These are phyloP conservation scores for Phialocephala subalpina DNA, from an alignment of 2,329 filamentous ascomycete species.

Conservation along the genomic window DNA sequence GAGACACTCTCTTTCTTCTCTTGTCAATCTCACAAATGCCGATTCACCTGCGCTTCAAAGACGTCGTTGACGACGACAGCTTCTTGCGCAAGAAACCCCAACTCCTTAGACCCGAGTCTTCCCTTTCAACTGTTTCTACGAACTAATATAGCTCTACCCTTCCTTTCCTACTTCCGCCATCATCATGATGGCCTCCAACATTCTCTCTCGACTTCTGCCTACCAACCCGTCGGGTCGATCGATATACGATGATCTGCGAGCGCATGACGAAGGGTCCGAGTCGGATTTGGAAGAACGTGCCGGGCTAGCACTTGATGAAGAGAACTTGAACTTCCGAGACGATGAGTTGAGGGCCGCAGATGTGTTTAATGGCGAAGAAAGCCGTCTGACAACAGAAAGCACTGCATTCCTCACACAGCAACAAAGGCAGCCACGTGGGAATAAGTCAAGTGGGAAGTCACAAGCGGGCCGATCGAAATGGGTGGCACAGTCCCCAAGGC, in stretches of 20 bases:
- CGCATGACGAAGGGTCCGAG: conserved; percentile 42
- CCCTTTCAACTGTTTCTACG: conserved; percentile 6
- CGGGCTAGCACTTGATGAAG: conserved; percentile 44
- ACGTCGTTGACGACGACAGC: conserved; percentile 32
- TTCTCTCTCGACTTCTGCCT: conserved; percentile 44
- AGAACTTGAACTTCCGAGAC: conserved; percentile 44
- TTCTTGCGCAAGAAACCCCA: conserved; percentile 17
- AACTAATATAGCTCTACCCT: background rate
- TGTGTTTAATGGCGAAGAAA: conserved; percentile 42
- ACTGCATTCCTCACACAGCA: conserved; percentile 41
- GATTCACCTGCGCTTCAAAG: conserved; percentile 25
- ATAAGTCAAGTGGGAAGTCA: conserved; percentile 23
- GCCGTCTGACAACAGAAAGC: conserved; percentile 42
- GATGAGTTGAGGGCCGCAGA: conserved; percentile 43
- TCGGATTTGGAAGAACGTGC: conserved; percentile 44
- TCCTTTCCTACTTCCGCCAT: background rate
- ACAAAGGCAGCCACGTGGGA: conserved; percentile 23
- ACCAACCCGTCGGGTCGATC: conserved; percentile 42
- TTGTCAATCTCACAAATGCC: conserved; percentile 30
- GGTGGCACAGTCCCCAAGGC: conserved; percentile 43
- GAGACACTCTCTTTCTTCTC: background rate
- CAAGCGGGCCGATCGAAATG: conserved; percentile 32
- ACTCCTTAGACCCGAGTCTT: conserved; percentile 4
- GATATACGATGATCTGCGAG: conserved; percentile 46
- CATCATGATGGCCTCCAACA: conserved; percentile 45